A percentile compares a stretch with the other conserved stretches of the same genome.
Conservation (phyloP, 768 basidiomycete genomes). For the Suillus placidus region DNA sequence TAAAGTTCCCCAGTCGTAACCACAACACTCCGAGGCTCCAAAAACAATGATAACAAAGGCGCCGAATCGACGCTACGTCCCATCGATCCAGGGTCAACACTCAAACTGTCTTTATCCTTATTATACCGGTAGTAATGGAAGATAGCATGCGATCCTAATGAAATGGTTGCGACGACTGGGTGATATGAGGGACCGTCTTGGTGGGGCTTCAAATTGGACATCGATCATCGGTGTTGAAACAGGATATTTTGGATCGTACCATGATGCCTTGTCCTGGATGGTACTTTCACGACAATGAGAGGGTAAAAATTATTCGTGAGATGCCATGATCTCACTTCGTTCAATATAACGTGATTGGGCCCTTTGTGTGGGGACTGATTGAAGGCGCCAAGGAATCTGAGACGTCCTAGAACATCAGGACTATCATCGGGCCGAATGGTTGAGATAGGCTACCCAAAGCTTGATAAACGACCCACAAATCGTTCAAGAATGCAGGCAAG, state of each 20-base stretch:
- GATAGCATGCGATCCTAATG: conserved; percentile 79
- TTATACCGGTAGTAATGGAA: conserved; percentile 85
- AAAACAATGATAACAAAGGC: conserved; percentile 71
- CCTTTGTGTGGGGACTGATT: conserved; percentile 58
- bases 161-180: conserved; percentile 89
- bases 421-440: conserved; percentile 41
- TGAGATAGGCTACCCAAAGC: conserved; percentile 10
- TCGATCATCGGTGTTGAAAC: conserved; percentile 3
- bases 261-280: conserved; percentile 91
- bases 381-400: conserved; percentile 67
- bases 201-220: conserved; percentile 65
- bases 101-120: conserved; percentile 27
- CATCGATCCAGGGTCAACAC: conserved; percentile 23
- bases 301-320: conserved; percentile 13
- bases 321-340: conserved; percentile 57
- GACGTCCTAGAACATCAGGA: conserved; percentile 75
- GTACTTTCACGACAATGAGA: conserved; percentile 52
- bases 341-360: conserved; percentile 90
- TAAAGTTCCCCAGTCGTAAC: conserved; percentile 76
- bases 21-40: conserved; percentile 86
- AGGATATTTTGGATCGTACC: conserved; percentile 46
- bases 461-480: conserved; percentile 52
- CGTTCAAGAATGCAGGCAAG: conserved; percentile 69
- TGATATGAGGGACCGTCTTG: conserved; percentile 90
- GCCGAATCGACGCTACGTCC: conserved; percentile 62